Base-by-base conservation (phyloP, 352 stramenopile species). In the Peronosclerospora sorghi region DNA sequence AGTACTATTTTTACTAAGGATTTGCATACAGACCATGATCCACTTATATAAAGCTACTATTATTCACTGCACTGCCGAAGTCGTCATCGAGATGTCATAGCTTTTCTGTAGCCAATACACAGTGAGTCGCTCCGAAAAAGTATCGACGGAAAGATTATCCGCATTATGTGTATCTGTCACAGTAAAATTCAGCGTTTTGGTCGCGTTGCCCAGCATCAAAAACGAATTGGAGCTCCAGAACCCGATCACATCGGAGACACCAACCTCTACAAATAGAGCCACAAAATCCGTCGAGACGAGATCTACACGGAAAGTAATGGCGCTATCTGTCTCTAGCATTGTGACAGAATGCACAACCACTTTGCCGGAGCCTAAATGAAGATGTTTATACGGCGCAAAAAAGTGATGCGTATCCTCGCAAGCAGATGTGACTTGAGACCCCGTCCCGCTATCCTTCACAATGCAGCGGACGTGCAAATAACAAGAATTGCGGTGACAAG, bases 101-200 rank as follows among this genome's bases (percentile, higher is more conserved):
- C 66, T 83, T 47, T 85, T 77, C 52, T 87, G 77, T 4, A 91
- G 56, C 71, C 73, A 89, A 35, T 59, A 72, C n/a, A 88, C 51
- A 15, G 52, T 40, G 17, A 88, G 32, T 14, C 48, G 46, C 29
- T 52, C 24, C 13, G 56, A 49, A 42, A 88, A 80, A 1, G 34
- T 53, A 2, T 72, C 51, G 14, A 44, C 26, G 23, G 51, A 55
- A 13, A 68, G 21, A 5, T 49, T 55, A 10, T 41, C 36, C 7
- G 26, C 28, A 0, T 44, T 17, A 5, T 49, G 48, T 5, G 38
- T 35, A 3, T 49, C 47, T 1, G 65, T 34, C 12, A 50, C n/a
- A 12, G 45, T 65, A 50, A 87, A 91, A 5, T 38, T 34, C 15
- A 91, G 46, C 24, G 56, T 65, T 39, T 71, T 66, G 19, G 59